Evolutionary conservation across 345 rosid species (phyloP).

Genomic region (Pistacia integerrima): DNA sequence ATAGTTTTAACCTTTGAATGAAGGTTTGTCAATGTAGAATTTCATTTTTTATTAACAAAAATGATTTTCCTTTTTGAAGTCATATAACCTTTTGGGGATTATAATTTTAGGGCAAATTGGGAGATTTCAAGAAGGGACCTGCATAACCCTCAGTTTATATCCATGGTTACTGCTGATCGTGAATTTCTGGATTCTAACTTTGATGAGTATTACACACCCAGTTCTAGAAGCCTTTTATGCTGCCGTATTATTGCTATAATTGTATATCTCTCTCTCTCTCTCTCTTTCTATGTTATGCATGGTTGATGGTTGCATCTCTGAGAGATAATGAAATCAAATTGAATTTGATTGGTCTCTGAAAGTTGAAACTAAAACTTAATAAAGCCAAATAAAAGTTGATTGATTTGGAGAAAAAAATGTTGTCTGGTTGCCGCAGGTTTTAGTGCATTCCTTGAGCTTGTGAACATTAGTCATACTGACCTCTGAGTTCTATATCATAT

Average conservation of each 20-base stretch:
- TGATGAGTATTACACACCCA: conserved; percentile 48
- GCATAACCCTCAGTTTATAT: conserved; percentile 44
- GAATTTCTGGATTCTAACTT: conserved; percentile 45
- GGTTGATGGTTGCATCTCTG: background rate
- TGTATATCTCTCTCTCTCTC: conserved; percentile 42
- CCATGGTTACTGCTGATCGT: conserved; percentile 41
- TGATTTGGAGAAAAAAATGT: background rate
- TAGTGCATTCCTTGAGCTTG: background rate
- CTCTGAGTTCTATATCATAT: background rate
- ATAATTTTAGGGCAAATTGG: conserved; percentile 54
- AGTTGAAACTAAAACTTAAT: background rate
- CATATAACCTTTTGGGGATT: background rate
- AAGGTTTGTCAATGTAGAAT: background rate
- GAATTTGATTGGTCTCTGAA: conserved; percentile 1
- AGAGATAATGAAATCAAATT: background rate
- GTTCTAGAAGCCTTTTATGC: conserved; percentile 63
- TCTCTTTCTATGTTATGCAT: background rate
- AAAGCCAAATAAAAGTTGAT: background rate
- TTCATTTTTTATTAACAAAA: background rate
- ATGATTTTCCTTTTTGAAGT: background rate
- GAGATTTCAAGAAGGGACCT: conserved; percentile 59
- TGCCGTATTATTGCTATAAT: conserved; percentile 68
- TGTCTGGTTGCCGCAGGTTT: background rate
- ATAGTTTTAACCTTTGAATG: conserved; percentile 7
- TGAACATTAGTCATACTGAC: background rate